These are phyloP conservation scores for Volvox reticuliferus DNA, from an alignment of 139 green algal species.

Conservation along the genomic window DNA sequence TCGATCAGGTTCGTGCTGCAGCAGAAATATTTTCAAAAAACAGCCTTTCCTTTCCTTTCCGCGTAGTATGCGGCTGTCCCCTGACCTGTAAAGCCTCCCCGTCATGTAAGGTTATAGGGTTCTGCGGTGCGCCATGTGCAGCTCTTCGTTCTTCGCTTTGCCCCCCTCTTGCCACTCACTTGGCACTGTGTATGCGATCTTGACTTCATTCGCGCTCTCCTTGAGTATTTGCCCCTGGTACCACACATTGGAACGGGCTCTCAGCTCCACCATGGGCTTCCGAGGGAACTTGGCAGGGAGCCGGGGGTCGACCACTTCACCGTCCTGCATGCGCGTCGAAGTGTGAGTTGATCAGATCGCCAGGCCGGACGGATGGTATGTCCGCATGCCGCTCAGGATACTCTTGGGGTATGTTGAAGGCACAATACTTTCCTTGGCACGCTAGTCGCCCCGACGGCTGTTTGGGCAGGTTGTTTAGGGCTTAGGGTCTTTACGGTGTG, in stretches of 20 bases:
- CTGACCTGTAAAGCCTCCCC: background rate
- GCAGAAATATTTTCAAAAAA: too few species aligned
- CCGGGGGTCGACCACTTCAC: background rate
- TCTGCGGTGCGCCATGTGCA: background rate
- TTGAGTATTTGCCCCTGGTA: conserved; percentile 62
- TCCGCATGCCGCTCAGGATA: background rate
- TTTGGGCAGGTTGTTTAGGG: too few species aligned
- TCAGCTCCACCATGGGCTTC: conserved; percentile 60
- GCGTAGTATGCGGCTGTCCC: background rate
- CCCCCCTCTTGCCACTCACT: conserved; percentile 27
- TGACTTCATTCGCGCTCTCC: conserved; percentile 61
- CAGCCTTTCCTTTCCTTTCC: too few species aligned
- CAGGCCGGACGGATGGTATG: background rate
- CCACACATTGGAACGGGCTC: conserved; percentile 57
- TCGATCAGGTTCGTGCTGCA: background rate
- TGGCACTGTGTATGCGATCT: conserved; percentile 50
- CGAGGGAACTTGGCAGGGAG: conserved; percentile 30
- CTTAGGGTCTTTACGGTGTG: too few species aligned
- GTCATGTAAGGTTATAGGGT: too few species aligned
- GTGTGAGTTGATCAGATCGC: background rate
- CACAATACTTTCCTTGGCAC: too few species aligned
- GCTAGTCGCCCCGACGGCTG: too few species aligned
- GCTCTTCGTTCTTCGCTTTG: background rate
- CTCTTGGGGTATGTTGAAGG: background rate
- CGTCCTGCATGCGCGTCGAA: conserved; percentile 9